Evolutionary conservation across 2,329 filamentous ascomycete genomes (phyloP), one percentile per base, ranked within the genome.

Genomic region (Sphaerulina populicola): DNA sequence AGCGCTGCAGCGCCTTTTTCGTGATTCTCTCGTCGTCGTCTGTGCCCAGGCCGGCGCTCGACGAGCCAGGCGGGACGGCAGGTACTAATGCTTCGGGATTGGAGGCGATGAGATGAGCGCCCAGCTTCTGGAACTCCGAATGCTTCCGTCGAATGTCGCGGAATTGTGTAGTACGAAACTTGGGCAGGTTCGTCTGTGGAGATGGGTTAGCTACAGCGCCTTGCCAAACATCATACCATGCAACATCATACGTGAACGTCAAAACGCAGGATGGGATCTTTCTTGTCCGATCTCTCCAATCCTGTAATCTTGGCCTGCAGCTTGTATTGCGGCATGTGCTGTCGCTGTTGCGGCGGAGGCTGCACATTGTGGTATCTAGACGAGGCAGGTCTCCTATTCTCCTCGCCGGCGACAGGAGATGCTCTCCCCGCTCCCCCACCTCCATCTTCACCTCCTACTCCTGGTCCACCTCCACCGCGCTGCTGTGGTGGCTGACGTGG

Each of bases 111-210:
- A 98, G 76, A 69, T 98, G 93, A 53, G 95, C 87, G 50, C 86
- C 88, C n/a, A 98, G 83, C 71, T 97, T 98, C 58, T 88, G 78
- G 64, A 98, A 98, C 67, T 98, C 93, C 43, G 88, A 89, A 71
- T 98, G 93, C 55, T 94, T 85, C 54, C 93, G 87, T 62, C 93
- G 86, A 59, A 98, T 89, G 70, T 98, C 93, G 65, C 93, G 89
- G 72, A 96, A 98, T 69, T 98, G 93, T 4, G 93, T 98, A 0
- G 93, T 98, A 62, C 93, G 82, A 71, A 96, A 98, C 61, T 91
- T 91, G 47, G 91, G 90, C n/a, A 98, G 85, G 71, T 98, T 98
- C 59, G 93, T 98, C 93, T 98, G 38, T n/a, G 44, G 18, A 45
- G 43, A 52, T 38, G n/a, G 23, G 38, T 45, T 31, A 45, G 46